A percentile compares a stretch with the other conserved stretches of the same genome.
Conservation (phyloP, 768 basidiomycete species). For the Paxillus involutus region DNA sequence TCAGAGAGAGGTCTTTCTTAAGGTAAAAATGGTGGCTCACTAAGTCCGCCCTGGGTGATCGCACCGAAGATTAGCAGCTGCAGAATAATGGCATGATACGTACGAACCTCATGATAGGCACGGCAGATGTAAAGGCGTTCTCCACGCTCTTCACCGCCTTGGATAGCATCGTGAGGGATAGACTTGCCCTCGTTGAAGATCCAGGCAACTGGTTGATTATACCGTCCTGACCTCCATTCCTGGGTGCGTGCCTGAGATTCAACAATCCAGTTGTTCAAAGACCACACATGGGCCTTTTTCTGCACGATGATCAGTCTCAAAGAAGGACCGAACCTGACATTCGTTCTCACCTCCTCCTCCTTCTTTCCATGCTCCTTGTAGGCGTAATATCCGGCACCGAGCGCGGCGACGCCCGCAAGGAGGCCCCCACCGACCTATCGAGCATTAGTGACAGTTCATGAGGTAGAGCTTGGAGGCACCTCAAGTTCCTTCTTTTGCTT, state of each 20-base stretch:
- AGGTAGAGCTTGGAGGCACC: constrained; percentile 31
- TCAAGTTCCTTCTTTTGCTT: constrained; percentile 58
- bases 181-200: constrained; percentile 55
- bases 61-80: constrained; percentile 6
- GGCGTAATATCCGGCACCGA: constrained; percentile 51
- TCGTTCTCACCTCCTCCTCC: constrained; percentile 50
- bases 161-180: constrained; percentile 59
- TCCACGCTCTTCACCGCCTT: constrained; percentile 54
- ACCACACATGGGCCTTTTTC: constrained; percentile 54
- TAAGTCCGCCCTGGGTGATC: constrained; percentile 46
- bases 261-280: constrained; percentile 49
- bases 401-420: constrained; percentile 48
- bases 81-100: not conserved
- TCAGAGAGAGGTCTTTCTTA: not conserved
- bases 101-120: constrained; percentile 54
- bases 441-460: constrained; percentile 3
- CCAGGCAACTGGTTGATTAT: constrained; percentile 57
- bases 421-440: constrained; percentile 65
- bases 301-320: constrained; percentile 21
- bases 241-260: constrained; percentile 58
- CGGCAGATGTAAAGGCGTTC: constrained; percentile 58
- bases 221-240: constrained; percentile 44
- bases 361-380: constrained; percentile 57
- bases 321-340: not conserved
- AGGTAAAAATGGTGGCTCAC: constrained; percentile 34